These are phyloP conservation scores for Xylaria intraflava DNA, from an alignment of 495 filamentous ascomycete genomes.

Conservation along the genomic window DNA sequence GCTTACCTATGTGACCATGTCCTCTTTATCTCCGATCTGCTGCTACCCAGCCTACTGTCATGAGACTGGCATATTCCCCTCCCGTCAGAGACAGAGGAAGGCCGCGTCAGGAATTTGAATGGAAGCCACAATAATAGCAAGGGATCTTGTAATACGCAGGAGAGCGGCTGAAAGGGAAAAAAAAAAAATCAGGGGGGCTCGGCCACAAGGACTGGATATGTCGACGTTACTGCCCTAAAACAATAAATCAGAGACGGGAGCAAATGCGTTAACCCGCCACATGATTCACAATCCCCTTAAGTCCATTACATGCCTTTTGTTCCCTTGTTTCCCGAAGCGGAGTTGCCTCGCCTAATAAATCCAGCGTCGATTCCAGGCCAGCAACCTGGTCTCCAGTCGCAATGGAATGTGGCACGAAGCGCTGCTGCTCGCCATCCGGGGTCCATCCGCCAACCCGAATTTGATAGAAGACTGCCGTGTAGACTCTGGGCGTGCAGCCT, in stretches of 20 bases:
- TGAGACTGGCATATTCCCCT: neutral
- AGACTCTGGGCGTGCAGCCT: neutral
- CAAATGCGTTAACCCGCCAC: conserved; percentile 10
- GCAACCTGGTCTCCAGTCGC: neutral
- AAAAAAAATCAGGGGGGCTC: neutral
- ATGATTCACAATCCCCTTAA: neutral
- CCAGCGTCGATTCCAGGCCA: neutral
- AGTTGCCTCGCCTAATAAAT: neutral
- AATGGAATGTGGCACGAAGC: too few relatives aligned
- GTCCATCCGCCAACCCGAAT: too few relatives aligned
- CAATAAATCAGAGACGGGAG: conserved; percentile 10
- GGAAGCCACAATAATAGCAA: conserved; percentile 3
- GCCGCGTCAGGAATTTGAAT: neutral
- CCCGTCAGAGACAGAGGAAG: conserved; percentile 1
- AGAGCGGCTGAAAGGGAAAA: conserved; percentile 2
- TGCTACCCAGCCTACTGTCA: too few relatives aligned
- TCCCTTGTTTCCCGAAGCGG: neutral
- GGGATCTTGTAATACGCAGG: conserved; percentile 1
- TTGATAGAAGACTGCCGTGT: neutral
- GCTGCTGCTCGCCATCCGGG: too few relatives aligned
- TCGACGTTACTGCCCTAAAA: neutral
- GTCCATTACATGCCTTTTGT: neutral
- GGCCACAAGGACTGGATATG: neutral
- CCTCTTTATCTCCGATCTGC: neutral
- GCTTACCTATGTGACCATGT: too few relatives aligned